A percentile compares a stretch with the other conserved stretches of the same genome.
phyloP scores from a whole-genome alignment of 176 grass and related monocot species.

The Zoysia pacifica region DNA sequence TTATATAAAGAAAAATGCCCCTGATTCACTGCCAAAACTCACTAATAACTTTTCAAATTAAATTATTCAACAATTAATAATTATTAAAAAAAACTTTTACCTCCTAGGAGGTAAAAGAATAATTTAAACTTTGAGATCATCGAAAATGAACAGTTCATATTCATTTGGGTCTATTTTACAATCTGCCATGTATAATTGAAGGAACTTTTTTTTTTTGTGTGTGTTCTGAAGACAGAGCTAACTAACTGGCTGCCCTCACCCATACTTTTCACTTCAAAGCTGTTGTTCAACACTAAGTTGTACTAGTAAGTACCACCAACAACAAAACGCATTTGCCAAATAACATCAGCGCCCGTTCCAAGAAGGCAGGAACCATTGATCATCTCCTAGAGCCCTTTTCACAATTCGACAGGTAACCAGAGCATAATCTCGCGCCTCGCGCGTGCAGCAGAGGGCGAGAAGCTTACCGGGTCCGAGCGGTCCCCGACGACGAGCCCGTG shows the following conservation, averaged over 20 bases:
- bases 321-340: not conserved
- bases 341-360: not conserved
- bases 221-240: not conserved
- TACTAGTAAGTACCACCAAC: not conserved
- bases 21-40: too few relatives aligned
- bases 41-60: too few relatives aligned
- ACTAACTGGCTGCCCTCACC: not conserved
- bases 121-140: too few relatives aligned
- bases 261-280: not conserved
- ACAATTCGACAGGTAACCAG: not conserved
- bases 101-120: too few relatives aligned
- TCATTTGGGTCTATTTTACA: too few relatives aligned
- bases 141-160: too few relatives aligned
- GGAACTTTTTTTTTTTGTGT: not conserved
- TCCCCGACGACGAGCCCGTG: slow-evolving; percentile 81
- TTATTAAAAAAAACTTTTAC: too few relatives aligned
- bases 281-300: not conserved
- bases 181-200: too few relatives aligned
- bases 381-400: not conserved
- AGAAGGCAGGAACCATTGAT: not conserved
- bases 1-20: too few relatives aligned
- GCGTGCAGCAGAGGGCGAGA: not conserved
- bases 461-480: slow-evolving; percentile 48
- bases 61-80: too few relatives aligned
- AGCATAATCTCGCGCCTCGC: not conserved